These are phyloP conservation scores for Lyophyllum shimeji DNA, from an alignment of 768 basidiomycete genomes.

Conservation along the genomic window DNA sequence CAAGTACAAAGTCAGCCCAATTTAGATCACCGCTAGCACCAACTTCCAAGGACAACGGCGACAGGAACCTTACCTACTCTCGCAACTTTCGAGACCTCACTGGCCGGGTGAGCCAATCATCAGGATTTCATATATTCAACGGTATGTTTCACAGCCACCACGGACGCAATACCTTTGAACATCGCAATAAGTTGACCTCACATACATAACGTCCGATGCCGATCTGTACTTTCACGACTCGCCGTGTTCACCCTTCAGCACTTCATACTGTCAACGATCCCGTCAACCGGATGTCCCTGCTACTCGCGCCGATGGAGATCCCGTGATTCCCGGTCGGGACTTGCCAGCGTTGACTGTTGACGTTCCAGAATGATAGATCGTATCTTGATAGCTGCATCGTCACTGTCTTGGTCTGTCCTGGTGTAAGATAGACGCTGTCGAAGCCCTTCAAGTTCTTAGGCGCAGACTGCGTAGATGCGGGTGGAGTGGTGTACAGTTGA, in stretches of 20 bases:
- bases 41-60: too few species aligned
- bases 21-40: too few species aligned
- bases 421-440: slow-evolving; percentile 44
- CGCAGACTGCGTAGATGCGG: slow-evolving; percentile 45
- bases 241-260: too few species aligned
- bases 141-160: too few species aligned
- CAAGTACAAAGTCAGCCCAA: not conserved
- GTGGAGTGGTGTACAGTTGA: slow-evolving; percentile 54
- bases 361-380: slow-evolving; percentile 56
- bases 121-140: too few species aligned
- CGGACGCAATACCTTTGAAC: too few species aligned
- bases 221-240: too few species aligned
- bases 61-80: too few species aligned
- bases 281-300: slow-evolving; percentile 46
- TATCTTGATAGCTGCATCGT: slow-evolving; percentile 48
- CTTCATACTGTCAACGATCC: slow-evolving; percentile 36
- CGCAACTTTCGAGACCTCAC: too few species aligned
- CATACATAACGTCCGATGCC: too few species aligned
- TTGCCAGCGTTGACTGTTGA: slow-evolving; percentile 52
- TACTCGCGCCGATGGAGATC: slow-evolving; percentile 49
- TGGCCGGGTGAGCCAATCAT: too few species aligned
- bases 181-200: too few species aligned
- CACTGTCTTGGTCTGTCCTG: slow-evolving; percentile 46
- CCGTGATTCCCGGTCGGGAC: slow-evolving; percentile 49
- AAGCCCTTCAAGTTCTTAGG: slow-evolving; percentile 58